phyloP scores from a whole-genome alignment of 495 filamentous ascomycete species.

The Neurospora hispaniola region DNA sequence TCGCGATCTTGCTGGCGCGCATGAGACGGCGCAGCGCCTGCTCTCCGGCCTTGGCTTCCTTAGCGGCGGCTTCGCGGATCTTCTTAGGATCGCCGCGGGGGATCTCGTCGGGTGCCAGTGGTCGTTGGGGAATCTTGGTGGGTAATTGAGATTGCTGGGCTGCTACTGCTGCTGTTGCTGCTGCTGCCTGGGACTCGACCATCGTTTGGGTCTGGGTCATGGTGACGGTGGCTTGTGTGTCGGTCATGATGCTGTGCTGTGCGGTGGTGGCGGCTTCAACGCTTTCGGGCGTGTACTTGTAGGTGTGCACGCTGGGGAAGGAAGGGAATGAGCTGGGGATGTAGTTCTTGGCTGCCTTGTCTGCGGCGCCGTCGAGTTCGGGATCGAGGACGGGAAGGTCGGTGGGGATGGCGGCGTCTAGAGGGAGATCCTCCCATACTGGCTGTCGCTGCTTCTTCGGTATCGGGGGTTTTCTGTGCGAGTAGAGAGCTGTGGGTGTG shows the following conservation, averaged over 20 bases:
- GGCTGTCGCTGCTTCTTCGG: conserved; percentile 21
- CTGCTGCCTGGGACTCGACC: not conserved
- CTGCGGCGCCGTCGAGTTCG: conserved; percentile 31
- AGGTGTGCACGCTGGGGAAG: conserved; percentile 37
- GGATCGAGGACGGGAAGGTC: conserved; percentile 29
- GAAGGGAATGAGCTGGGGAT: conserved; percentile 34
- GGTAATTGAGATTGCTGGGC: conserved; percentile 6
- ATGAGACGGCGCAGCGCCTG: conserved; percentile 32
- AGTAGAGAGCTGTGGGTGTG: conserved; percentile 23
- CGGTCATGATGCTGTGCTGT: conserved; percentile 12
- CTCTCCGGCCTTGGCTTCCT: conserved; percentile 36
- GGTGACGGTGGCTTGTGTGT: not conserved
- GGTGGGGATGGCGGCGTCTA: conserved; percentile 19
- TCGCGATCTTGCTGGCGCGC: conserved; percentile 36
- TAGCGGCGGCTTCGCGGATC: conserved; percentile 32
- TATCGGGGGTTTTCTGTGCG: conserved; percentile 31
- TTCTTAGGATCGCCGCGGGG: conserved; percentile 26
- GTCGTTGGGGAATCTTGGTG: conserved; percentile 11
- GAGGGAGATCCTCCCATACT: conserved; percentile 19
- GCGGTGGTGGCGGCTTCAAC: conserved; percentile 16
- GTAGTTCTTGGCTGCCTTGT: conserved; percentile 30
- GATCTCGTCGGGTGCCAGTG: conserved; percentile 22
- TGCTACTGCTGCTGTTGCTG: not conserved
- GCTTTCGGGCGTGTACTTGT: conserved; percentile 31
- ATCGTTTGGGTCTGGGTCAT: not conserved